Evolutionary conservation across 306 rosid species (phyloP).

Genomic region (Gastrolobium bilobum): DNA sequence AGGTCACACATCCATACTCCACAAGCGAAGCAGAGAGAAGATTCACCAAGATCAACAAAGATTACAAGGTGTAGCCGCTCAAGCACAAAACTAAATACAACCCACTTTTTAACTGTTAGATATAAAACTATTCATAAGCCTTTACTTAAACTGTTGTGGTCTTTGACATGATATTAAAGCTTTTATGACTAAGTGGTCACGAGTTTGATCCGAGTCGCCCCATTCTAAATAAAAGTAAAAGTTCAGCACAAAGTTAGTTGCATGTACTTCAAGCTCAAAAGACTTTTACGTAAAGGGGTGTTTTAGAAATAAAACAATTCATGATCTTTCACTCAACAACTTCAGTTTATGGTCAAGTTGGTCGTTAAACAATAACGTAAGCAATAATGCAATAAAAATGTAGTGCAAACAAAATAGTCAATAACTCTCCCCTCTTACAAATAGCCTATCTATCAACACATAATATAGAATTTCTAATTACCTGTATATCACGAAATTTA

Average conservation of each 20-base stretch:
- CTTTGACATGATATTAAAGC: not conserved
- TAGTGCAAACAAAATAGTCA: conserved; percentile 41
- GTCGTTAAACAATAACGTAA: conserved; percentile 8
- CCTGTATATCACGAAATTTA: conserved; percentile 91
- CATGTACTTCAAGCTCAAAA: not conserved
- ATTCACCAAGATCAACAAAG: not conserved
- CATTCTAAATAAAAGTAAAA: conserved; percentile 15
- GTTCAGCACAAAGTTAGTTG: not conserved
- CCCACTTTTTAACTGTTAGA: not conserved
- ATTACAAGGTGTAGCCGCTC: not conserved
- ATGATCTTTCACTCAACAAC: not conserved
- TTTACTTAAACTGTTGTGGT: not conserved
- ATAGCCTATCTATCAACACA: conserved; percentile 33
- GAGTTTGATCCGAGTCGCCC: not conserved
- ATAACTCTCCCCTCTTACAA: conserved; percentile 14
- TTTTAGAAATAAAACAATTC: conserved; percentile 22
- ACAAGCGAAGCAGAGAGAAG: not conserved
- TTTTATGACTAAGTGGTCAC: not conserved
- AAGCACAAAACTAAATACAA: not conserved
- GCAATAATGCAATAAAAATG: not conserved
- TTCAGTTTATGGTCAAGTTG: conserved; percentile 10
- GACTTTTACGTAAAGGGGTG: not conserved
- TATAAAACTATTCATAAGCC: not conserved
- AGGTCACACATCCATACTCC: not conserved
- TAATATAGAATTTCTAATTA: conserved; percentile 48